A percentile compares a stretch with the other conserved stretches of the same genome.
These are phyloP conservation scores for Tolypocladium endophyticum DNA, from an alignment of 2,329 filamentous ascomycete species.

Conservation along the genomic window DNA sequence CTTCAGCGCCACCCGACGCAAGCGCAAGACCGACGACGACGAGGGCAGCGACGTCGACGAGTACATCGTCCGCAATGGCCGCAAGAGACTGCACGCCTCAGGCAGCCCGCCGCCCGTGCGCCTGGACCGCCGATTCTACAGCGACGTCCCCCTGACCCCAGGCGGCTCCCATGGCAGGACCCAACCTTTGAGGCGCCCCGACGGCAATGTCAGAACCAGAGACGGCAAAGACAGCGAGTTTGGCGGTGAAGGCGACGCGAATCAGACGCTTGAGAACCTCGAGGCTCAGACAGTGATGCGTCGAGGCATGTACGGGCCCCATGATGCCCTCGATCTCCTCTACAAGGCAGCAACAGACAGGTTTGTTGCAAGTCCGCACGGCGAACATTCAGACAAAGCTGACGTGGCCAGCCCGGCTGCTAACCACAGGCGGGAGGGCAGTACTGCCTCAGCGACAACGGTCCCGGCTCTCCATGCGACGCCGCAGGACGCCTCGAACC, in stretches of 20 bases:
- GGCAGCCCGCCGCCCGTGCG: constrained; percentile 28
- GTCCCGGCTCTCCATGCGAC: constrained; percentile 8
- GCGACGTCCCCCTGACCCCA: constrained; percentile 48
- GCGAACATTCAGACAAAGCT: constrained; percentile 2
- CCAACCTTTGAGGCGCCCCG: constrained; percentile 56
- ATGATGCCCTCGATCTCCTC: constrained; percentile 83
- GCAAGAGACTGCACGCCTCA: constrained; percentile 51
- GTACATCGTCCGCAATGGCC: constrained; percentile 62
- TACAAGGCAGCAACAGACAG: constrained; percentile 73
- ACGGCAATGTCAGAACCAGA: constrained; percentile 20
- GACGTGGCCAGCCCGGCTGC: constrained; percentile 11
- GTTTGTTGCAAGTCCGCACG: constrained; percentile 24
- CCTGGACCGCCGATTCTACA: constrained; percentile 35
- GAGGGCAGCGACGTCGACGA: constrained; percentile 45
- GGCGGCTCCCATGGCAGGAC: constrained; percentile 55
- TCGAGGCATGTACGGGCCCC: constrained; percentile 73
- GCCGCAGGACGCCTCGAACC: constrained; percentile 3
- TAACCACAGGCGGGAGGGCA: constrained; percentile 19
- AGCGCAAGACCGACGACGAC: constrained; percentile 65
- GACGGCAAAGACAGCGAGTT: constrained; percentile 23
- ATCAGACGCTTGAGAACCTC: constrained; percentile 52
- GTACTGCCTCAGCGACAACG: constrained; percentile 13
- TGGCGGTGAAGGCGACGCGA: constrained; percentile 39
- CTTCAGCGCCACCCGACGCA: constrained; percentile 89
- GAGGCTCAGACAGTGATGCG: constrained; percentile 57